Evolutionary conservation across 805 yeast genomes (phyloP), one percentile per base, ranked within the genome.

Genomic region (Kluyveromyces aestuarii): DNA sequence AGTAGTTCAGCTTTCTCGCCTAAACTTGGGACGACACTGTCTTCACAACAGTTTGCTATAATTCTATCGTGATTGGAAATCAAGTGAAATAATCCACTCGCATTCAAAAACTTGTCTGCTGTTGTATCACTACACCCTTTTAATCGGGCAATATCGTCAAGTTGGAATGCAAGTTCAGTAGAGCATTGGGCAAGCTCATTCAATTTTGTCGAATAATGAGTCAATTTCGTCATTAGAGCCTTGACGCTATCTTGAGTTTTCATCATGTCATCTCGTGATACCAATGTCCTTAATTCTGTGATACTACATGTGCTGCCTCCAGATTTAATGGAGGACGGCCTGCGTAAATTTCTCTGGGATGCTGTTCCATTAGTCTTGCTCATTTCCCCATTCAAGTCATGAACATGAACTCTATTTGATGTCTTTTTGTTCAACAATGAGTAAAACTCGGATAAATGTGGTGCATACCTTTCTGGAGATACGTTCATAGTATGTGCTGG

Each of bases 21-120:
- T 36, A 84, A 66, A 0, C 87, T 86, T 14, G 63, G 69, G 47
- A 75, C 79, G 56, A 87, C 78, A 35, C 75, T 71, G n/a, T 71
- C 59, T n/a, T 69, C 65, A 1, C 87, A 62, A 42, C 80, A 66
- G 47, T 79, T 70, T 14, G 87, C 75, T 54, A 88, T 70, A 13
- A 88, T 78, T 52, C 81, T 82, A 52, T 84, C 84, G 60, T 87
- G 93, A 61, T 86, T 87, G 0, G 91, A 81, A 17, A 86, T 75
- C 40, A 88, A 71, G 58, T 78, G 81, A 55, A 86, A 90, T 48
- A 88, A 68, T 0, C 96, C 95, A 40, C 88, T 82, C 2, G 90
- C 85, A 44, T 80, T 75, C 55, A 80, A 67, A 14, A 87, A 63
- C 8, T 87, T 87, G 54, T 83, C 84, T 2, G 82, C 75, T 1